Conservation (phyloP, 495 filamentous ascomycete species). For the Hypoxylon rickii region DNA sequence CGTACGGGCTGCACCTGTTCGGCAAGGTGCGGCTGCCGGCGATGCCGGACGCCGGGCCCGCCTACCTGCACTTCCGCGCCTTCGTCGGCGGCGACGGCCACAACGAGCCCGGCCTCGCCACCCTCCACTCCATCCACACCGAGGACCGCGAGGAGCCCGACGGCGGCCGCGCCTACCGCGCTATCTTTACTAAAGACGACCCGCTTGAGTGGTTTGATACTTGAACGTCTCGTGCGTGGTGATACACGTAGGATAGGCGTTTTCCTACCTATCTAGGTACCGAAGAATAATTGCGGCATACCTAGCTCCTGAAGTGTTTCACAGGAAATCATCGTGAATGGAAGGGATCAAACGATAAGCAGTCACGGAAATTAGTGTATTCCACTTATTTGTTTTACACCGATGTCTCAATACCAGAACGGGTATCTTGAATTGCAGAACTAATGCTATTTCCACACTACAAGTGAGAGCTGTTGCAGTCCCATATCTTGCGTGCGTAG, state of each 20-base stretch:
- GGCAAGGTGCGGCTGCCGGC: constrained; percentile 59
- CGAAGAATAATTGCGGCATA: too few species aligned
- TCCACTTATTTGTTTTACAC: too few species aligned
- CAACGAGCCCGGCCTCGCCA: constrained; percentile 48
- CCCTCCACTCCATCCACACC: constrained; percentile 58
- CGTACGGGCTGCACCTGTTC: constrained; percentile 62
- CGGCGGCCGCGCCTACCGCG: constrained; percentile 53
- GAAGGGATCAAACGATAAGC: too few species aligned
- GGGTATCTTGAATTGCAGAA: constrained; percentile 29
- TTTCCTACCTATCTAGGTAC: not conserved
- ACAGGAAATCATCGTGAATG: not conserved
- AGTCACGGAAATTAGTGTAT: not conserved
- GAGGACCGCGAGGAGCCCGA: constrained; percentile 52
- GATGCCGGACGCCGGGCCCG: constrained; percentile 45
- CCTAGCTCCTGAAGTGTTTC: too few species aligned
- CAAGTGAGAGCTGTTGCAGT: not conserved
- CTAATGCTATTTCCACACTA: not conserved
- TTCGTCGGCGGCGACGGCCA: constrained; percentile 53
- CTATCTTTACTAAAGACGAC: constrained; percentile 58
- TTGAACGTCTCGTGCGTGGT: too few species aligned
- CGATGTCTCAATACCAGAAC: constrained; percentile 2
- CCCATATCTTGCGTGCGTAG: not conserved
- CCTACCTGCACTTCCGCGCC: constrained; percentile 55
- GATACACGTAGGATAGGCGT: too few species aligned
- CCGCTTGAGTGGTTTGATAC: constrained; percentile 63